Evolutionary conservation across 2,329 filamentous ascomycete species (phyloP), one percentile per base, ranked within the genome.

Genomic region (Cercospora canescens): DNA sequence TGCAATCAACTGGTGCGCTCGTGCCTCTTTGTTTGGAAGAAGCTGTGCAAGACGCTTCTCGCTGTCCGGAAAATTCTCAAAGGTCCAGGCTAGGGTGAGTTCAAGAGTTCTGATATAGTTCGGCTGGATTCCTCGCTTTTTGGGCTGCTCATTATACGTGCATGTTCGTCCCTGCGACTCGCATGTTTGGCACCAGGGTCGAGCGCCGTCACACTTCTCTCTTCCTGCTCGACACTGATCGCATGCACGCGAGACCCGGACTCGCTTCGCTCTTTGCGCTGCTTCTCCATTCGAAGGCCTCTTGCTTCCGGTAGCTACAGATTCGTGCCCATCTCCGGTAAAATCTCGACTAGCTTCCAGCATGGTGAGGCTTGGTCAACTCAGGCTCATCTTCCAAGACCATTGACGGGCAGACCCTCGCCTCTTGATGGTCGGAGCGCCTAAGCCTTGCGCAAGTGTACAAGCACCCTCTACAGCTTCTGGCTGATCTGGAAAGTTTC

Each of bases 41-140:
- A 89, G 78, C 7, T 78, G 78, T 56, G 86, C 83, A 26, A 91
- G 81, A 14, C 84, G 55, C 9, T 26, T n/a, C 39, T 63, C 64
- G 50, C 60, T 63, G 9, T 84, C 86, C 14, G 86, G 83, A 37
- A 88, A 84, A 62, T 86, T 85, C 66, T 87, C 84, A 67, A 92
- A 89, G 1, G 91, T 79, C 82, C 88, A 88, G 12, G 88, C 89
- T 62, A 91, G 82, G 9, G 89, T 85, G 50, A 91, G 78, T 76
- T 94, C 91, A 18, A 94, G 81, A 0, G 89, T 90, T 35, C 90
- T 86, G 62, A 94, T 89, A 74, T 93, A 93, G 16, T 91, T 91
- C n/a, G 91, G 91, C 72, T 91, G 91, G 11, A 94, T 87, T 4
- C 91, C 91, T 69, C 91, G 84, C 76, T 93, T 93, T 78, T 92